Conservation (phyloP, 371 early-diverging fungal genomes). For the Mortierella sp. region DNA sequence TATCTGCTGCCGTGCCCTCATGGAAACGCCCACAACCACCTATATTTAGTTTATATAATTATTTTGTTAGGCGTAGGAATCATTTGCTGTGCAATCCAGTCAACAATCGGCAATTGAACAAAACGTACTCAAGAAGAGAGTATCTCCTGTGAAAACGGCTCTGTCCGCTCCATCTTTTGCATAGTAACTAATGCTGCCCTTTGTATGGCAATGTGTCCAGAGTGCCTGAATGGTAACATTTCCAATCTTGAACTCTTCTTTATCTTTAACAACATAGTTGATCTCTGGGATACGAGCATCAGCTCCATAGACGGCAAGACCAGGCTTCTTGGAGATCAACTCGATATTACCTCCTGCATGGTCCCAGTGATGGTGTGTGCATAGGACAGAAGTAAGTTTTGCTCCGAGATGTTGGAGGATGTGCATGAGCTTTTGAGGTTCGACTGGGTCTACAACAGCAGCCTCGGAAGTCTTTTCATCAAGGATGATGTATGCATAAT, state of each 20-base stretch:
- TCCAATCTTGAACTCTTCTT: constrained; percentile 84
- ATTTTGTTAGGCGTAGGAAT: too few relatives aligned
- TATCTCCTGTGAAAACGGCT: constrained; percentile 50
- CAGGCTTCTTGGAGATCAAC: constrained; percentile 72
- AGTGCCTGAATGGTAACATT: constrained; percentile 72
- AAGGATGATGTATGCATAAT: constrained; percentile 54
- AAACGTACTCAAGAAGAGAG: constrained; percentile 56
- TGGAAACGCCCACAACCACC: constrained; percentile 93
- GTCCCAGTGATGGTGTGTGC: constrained; percentile 88
- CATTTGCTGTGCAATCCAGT: too few relatives aligned
- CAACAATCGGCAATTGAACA: constrained; percentile 28
- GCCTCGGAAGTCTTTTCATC: constrained; percentile 74
- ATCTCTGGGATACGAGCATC: constrained; percentile 89
- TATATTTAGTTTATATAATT: constrained; percentile 1
- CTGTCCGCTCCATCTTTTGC: constrained; percentile 67
- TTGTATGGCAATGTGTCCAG: constrained; percentile 93
- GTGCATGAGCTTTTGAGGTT: constrained; percentile 70
- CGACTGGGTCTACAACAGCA: constrained; percentile 77
- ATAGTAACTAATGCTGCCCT: constrained; percentile 90
- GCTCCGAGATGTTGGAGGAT: constrained; percentile 63
- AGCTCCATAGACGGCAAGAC: constrained; percentile 86
- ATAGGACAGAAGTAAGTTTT: constrained; percentile 73
- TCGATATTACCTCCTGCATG: constrained; percentile 85
- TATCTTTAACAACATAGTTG: constrained; percentile 80
- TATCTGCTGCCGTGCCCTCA: constrained; percentile 89